Evolutionary conservation across 257 asterid genomes (phyloP).

Genomic region (Oldenlandia corymbosa): DNA sequence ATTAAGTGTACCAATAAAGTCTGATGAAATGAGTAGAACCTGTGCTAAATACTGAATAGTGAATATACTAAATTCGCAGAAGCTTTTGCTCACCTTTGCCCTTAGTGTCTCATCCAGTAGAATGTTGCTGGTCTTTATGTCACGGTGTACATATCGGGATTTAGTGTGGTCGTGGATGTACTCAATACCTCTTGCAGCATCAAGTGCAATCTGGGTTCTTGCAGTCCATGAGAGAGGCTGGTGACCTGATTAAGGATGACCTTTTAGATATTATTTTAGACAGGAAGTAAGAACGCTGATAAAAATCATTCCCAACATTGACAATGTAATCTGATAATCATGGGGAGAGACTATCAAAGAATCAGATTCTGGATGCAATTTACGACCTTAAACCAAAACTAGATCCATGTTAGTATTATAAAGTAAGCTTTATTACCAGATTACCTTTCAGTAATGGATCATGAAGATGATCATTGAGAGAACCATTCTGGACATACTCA

Average conservation of each 20-base stretch:
- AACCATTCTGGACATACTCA: conserved; percentile 59
- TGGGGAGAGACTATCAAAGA: neutral
- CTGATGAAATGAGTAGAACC: neutral
- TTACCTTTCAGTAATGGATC: conserved; percentile 72
- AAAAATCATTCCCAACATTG: too few relatives aligned
- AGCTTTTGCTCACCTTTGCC: conserved; percentile 51
- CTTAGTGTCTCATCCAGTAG: conserved; percentile 71
- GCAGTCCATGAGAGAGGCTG: conserved; percentile 80
- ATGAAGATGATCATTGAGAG: conserved; percentile 71
- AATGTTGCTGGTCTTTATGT: conserved; percentile 75
- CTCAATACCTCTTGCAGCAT: conserved; percentile 78
- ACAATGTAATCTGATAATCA: too few relatives aligned
- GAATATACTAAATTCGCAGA: neutral
- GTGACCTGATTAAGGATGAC: conserved; percentile 47
- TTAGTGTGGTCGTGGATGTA: conserved; percentile 88
- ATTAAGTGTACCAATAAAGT: neutral
- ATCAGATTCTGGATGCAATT: neutral
- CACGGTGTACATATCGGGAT: conserved; percentile 72
- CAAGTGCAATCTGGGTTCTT: conserved; percentile 68
- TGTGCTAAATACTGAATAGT: too few relatives aligned
- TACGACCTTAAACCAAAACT: neutral
- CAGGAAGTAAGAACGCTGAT: too few relatives aligned
- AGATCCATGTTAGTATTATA: neutral
- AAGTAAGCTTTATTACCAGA: neutral
- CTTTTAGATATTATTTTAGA: neutral